A percentile compares a stretch with the other conserved stretches of the same genome.
Conservation (phyloP, 805 yeast genomes). For the Yamadazyma kitorensis region DNA sequence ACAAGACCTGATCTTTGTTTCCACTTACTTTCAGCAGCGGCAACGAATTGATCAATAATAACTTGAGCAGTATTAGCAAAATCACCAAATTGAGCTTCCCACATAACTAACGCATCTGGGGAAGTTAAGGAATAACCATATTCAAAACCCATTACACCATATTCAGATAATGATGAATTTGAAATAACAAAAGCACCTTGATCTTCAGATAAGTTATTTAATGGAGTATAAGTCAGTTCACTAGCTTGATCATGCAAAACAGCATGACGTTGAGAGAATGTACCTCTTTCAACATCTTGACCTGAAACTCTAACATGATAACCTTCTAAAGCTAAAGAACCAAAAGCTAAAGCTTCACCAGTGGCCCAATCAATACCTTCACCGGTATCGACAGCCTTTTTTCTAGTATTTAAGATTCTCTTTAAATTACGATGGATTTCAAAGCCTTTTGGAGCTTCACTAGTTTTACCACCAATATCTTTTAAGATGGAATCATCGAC, state of each 20-base stretch:
- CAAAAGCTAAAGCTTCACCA: conserved; percentile 98
- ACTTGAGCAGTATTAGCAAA: conserved; percentile 99
- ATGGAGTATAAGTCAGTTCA: conserved; percentile 81
- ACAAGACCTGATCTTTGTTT: conserved; percentile 97
- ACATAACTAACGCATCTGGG: conserved; percentile 93
- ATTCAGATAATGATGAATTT: conserved; percentile 95
- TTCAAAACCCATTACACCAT: conserved; percentile 99
- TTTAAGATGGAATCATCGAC: conserved; percentile 69
- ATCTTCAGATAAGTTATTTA: conserved; percentile 70
- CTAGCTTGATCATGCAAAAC: conserved; percentile 94
- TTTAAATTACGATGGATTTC: conserved; percentile 92
- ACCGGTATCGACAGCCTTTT: conserved; percentile 83
- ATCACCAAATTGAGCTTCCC: conserved; percentile 99
- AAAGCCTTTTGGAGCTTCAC: conserved; percentile 84
- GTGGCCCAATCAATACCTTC: conserved; percentile 99
- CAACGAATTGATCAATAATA: conserved; percentile 91
- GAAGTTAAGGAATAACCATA: conserved; percentile 97
- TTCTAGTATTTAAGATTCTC: conserved; percentile 86
- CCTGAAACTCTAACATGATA: conserved; percentile 97
- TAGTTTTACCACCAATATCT: conserved; percentile 72
- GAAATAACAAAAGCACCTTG: conserved; percentile 87
- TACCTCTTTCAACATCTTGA: conserved; percentile 99
- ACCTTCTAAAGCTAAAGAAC: conserved; percentile 88
- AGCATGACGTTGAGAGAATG: conserved; percentile 99
- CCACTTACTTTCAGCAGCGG: conserved; percentile 98